Conservation (phyloP, 1,139 yeast genomes). For the Taiozyma onychis region DNA sequence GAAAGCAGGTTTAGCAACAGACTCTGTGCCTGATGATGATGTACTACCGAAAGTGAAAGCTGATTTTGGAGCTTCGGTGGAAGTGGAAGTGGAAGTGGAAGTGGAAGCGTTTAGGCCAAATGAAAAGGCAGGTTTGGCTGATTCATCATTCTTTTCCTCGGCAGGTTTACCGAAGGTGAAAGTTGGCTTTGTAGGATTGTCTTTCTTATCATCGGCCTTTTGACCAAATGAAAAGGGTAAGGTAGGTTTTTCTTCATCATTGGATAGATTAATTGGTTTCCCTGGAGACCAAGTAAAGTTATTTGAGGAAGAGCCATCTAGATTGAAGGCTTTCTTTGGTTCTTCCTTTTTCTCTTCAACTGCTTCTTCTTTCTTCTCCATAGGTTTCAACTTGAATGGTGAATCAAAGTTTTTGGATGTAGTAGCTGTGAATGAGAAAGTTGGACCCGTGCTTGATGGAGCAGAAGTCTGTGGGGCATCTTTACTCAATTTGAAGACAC, state of each 20-base stretch:
- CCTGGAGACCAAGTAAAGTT: constrained; percentile 20
- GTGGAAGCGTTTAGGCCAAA: constrained; percentile 13
- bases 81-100: background rate
- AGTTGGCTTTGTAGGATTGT: constrained; percentile 10
- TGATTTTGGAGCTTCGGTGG: constrained; percentile 6
- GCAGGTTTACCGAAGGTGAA: constrained; percentile 18
- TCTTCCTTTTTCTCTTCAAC: constrained; percentile 8
- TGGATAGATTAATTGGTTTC: constrained; percentile 21
- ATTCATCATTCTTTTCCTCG: constrained; percentile 5
- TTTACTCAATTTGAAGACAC: constrained; percentile 50
- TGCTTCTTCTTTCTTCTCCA: constrained; percentile 12
- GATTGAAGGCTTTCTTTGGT: constrained; percentile 3
- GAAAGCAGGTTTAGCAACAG: constrained; percentile 4
- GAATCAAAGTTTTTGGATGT: constrained; percentile 35
- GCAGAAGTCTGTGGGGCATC: constrained; percentile 39
- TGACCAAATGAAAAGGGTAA: constrained; percentile 16
- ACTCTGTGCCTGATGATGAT: constrained; percentile 2
- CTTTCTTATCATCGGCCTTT: background rate
- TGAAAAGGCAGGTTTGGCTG: constrained; percentile 21
- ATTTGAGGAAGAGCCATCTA: constrained; percentile 8
- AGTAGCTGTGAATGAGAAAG: constrained; percentile 47
- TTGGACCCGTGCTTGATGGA: constrained; percentile 52
- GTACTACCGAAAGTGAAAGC: constrained; percentile 12
- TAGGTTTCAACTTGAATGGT: constrained; percentile 39
- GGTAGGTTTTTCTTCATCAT: constrained; percentile 6